Percentiles rank a stretch among this genome's conserved stretches.
phyloP scores from a whole-genome alignment of 768 basidiomycete species.

The Mycena pura region DNA sequence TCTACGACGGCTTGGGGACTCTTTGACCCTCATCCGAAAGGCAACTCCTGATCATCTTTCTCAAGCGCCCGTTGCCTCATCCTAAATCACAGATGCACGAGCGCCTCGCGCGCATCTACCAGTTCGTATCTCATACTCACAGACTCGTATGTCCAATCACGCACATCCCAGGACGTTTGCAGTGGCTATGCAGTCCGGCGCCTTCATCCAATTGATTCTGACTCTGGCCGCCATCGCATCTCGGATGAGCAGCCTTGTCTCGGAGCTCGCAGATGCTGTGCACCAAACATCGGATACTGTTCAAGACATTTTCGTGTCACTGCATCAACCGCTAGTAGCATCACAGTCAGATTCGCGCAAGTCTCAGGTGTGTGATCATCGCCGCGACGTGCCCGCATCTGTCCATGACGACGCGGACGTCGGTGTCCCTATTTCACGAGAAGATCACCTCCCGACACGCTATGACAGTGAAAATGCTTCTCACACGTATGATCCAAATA shows the following conservation, averaged over 20 bases:
- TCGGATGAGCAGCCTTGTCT: slow-evolving; percentile 54
- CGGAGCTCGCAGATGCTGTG: slow-evolving; percentile 51
- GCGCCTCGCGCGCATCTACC: slow-evolving; percentile 57
- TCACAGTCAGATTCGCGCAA: too few relatives aligned
- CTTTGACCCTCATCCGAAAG: slow-evolving; percentile 51
- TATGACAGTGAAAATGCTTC: too few relatives aligned
- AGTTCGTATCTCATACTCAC: slow-evolving; percentile 42
- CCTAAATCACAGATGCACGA: slow-evolving; percentile 48
- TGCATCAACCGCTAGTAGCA: too few relatives aligned
- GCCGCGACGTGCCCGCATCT: background rate
- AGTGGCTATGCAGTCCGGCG: slow-evolving; percentile 71
- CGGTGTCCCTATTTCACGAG: slow-evolving; percentile 13
- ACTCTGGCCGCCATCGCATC: slow-evolving; percentile 67
- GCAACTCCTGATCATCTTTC: slow-evolving; percentile 35
- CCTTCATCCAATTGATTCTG: slow-evolving; percentile 75
- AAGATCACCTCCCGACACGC: background rate
- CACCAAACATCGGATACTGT: slow-evolving; percentile 35
- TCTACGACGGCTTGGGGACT: slow-evolving; percentile 42
- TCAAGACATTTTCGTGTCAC: slow-evolving; percentile 33
- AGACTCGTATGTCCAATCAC: background rate
- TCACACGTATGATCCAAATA: too few relatives aligned
- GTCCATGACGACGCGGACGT: slow-evolving; percentile 8
- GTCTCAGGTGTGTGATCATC: too few relatives aligned
- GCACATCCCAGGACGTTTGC: slow-evolving; percentile 64
- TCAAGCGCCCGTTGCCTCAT: background rate